Base-by-base conservation (phyloP, 192 early-diverging fungal genomes). In the Mortierella alpina region DNA sequence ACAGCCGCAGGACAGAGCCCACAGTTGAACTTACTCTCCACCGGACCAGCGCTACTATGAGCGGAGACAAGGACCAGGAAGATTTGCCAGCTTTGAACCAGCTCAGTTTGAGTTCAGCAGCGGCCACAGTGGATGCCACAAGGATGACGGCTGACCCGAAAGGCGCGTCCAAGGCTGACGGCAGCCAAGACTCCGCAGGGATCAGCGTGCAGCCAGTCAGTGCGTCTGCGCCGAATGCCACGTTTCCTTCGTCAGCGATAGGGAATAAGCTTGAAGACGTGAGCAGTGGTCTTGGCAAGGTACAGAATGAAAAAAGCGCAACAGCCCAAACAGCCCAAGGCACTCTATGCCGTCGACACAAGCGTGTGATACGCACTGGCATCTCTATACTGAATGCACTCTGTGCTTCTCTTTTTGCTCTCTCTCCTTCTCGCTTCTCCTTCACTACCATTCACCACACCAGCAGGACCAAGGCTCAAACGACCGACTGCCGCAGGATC, bases 231-330 rank as follows among this genome's bases (percentile, higher is more conserved):
- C 31, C 31, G 31, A 31, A 31, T n/a, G 54, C 17, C 13, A 20
- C 17, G 20, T 52, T 52, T 17, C 41, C 6, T 8, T 42, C 52
- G 17, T 54, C 64, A 40, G 41, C 64, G 39, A 59, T 40, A 7
- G 17, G 54, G 22, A 22, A n/a, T 9, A 20, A 14, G 22, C n/a
- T 9, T 22, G n/a, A 14, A 7, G 54, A 11, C 54, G 54, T 17
- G 54, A 20, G n/a, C 54, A 55, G 13, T 11, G 20, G 31, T 59
- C 57, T 59, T 59, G 57, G 57, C 57, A 40, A 59, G 31, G 31
- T 39, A 59, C 44, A 10, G 57, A 41, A 59, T 59, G 57, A 31
- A 40, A 12, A 2, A 59, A 59, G 20, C 31, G 49, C 6, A 59
- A 59, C 57, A 59, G 57, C 54, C 54, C 54, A 56, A 56, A 56